Percentiles rank a stretch among this genome's conserved stretches.
Evolutionary conservation across 805 yeast species (phyloP).

Genomic region (Saccharomyces mikatae): DNA sequence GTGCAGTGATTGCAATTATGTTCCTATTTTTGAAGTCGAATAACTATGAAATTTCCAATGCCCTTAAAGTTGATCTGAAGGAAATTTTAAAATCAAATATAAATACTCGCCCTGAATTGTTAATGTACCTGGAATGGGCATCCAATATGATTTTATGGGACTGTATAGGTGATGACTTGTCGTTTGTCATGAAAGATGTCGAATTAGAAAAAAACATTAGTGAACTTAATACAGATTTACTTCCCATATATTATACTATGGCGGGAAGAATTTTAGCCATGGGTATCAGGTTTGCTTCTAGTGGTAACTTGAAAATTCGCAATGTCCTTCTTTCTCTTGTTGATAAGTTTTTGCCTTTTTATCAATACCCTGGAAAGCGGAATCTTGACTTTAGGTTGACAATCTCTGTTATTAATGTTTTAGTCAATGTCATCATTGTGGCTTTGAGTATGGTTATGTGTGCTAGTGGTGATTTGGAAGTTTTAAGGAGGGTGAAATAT

Average conservation of each 20-base stretch:
- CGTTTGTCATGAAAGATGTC: constrained; percentile 17
- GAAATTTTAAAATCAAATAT: constrained; percentile 29
- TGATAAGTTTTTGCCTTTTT: constrained; percentile 27
- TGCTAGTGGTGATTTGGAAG: constrained; percentile 81
- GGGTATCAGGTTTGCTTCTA: constrained; percentile 71
- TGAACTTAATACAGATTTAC: constrained; percentile 47
- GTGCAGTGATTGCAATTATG: constrained; percentile 69
- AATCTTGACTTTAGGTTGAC: constrained; percentile 56
- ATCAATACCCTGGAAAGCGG: constrained; percentile 32
- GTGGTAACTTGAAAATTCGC: constrained; percentile 47
- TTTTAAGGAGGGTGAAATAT: constrained; percentile 62
- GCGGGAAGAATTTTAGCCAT: constrained; percentile 72
- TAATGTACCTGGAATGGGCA: constrained; percentile 58
- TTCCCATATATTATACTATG: constrained; percentile 54
- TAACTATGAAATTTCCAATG: constrained; percentile 46
- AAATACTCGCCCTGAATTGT: constrained; percentile 59
- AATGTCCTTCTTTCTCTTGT: constrained; percentile 31
- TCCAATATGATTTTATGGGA: constrained; percentile 69
- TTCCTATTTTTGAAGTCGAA: constrained; percentile 66
- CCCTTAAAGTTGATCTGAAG: constrained; percentile 47
- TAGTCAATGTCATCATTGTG: constrained; percentile 53
- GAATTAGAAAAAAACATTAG: constrained; percentile 4
- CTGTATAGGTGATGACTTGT: constrained; percentile 37
- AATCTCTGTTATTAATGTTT: constrained; percentile 39
- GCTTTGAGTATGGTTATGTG: constrained; percentile 73